These are phyloP conservation scores for Sarocladium strictum DNA, from an alignment of 2,329 filamentous ascomycete species.

Conservation along the genomic window DNA sequence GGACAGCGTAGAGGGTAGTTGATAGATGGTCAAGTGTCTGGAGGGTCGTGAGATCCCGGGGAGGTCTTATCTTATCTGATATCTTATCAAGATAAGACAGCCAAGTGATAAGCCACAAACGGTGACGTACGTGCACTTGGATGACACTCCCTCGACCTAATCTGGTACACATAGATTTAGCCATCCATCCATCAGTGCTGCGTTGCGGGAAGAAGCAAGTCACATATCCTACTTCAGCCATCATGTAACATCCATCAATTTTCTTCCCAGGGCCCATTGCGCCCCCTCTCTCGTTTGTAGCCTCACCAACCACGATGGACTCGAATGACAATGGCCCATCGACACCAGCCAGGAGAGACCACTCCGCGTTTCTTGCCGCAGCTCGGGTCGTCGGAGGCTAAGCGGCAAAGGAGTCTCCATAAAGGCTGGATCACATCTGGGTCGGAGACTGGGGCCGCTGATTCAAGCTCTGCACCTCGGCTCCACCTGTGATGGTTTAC, in stretches of 20 bases:
- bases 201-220: not conserved
- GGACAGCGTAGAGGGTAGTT: no score
- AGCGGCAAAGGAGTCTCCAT: not conserved
- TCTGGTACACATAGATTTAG: no score
- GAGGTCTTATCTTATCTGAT: no score
- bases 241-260: not conserved
- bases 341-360: not conserved
- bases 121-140: no score
- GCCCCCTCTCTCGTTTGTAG: not conserved
- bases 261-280: not conserved
- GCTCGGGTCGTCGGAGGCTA: not conserved
- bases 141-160: no score
- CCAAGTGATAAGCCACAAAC: no score
- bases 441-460: not conserved
- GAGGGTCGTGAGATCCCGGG: no score
- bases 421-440: conserved; percentile 1
- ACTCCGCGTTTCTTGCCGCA: not conserved
- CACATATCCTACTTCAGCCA: not conserved
- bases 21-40: no score
- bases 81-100: no score
- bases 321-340: not conserved
- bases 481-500: conserved; percentile 4
- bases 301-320: conserved; percentile 1
- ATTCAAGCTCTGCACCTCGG: conserved; percentile 5
- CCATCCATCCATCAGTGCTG: not conserved